A percentile compares a stretch with the other conserved stretches of the same genome.
Conservation (phyloP, 768 basidiomycete genomes). For the Myochromella boudieri region DNA sequence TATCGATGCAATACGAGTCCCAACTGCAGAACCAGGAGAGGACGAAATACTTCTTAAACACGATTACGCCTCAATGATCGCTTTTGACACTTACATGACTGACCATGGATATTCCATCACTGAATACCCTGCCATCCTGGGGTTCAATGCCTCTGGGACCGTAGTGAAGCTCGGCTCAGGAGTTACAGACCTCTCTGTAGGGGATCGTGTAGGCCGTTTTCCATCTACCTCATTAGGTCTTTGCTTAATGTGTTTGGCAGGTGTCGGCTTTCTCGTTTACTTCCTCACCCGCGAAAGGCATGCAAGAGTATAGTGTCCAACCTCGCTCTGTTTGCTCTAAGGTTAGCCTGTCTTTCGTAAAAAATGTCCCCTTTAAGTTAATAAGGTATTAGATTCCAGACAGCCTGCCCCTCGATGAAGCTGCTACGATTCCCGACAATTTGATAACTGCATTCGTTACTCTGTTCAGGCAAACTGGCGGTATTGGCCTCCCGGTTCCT, state of each 20-base stretch:
- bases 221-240: neutral
- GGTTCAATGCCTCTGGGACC: slow-evolving; percentile 34
- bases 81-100: slow-evolving; percentile 36
- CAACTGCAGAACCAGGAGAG: slow-evolving; percentile 27
- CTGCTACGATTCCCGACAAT: slow-evolving; percentile 41
- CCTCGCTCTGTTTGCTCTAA: slow-evolving; percentile 26
- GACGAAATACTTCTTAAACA: slow-evolving; percentile 38
- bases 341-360: too few species aligned
- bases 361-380: neutral
- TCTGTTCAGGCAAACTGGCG: slow-evolving; percentile 34
- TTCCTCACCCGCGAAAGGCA: slow-evolving; percentile 12
- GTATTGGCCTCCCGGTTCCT: slow-evolving; percentile 34
- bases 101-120: slow-evolving; percentile 27
- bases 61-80: slow-evolving; percentile 34
- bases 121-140: slow-evolving; percentile 32
- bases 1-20: slow-evolving; percentile 32
- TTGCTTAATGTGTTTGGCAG: slow-evolving; percentile 4
- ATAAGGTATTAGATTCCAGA: slow-evolving; percentile 37
- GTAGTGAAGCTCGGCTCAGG: slow-evolving; percentile 32
- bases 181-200: slow-evolving; percentile 28
- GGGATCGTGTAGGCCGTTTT: slow-evolving; percentile 32
- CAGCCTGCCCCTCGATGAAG: slow-evolving; percentile 33
- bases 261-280: slow-evolving; percentile 16
- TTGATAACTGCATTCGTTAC: slow-evolving; percentile 39
- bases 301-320: slow-evolving; percentile 22